phyloP scores from a whole-genome alignment of 208 protist genomes.

The Sergeia podlipaevii region DNA sequence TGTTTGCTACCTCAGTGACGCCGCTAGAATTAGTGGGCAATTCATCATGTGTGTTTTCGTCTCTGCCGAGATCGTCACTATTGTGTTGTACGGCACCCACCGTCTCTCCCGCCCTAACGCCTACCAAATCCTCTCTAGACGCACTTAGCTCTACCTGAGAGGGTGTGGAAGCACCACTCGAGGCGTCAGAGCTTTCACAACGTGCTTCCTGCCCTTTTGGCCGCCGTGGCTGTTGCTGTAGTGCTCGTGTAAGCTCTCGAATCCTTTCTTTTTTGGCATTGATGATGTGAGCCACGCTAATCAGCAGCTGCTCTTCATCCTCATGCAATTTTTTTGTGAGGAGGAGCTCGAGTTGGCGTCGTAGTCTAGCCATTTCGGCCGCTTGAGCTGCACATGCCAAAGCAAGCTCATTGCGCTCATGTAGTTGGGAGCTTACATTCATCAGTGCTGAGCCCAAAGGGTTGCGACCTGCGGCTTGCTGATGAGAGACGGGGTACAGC shows the following conservation, averaged over 20 bases:
- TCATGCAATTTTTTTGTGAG: not conserved
- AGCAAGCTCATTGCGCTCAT: not conserved
- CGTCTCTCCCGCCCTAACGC: not conserved
- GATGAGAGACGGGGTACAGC: not conserved
- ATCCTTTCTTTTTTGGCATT: conserved; percentile 14
- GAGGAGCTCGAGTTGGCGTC: not conserved
- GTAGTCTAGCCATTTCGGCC: not conserved
- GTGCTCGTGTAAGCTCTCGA: not conserved
- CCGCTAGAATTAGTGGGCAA: not conserved
- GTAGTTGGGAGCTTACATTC: not conserved
- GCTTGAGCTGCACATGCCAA: not conserved
- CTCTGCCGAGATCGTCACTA: not conserved
- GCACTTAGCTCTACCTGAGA: not conserved
- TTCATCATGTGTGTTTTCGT: not conserved
- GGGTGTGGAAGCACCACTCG: not conserved
- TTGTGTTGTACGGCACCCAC: not conserved
- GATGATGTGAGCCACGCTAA: not conserved
- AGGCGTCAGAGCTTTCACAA: not conserved
- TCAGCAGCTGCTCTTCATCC: not conserved
- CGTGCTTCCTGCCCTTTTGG: not conserved
- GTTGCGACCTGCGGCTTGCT: not conserved
- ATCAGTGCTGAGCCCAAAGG: not conserved
- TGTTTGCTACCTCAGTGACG: not conserved
- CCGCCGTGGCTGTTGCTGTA: not conserved
- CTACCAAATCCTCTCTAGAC: not conserved